phyloP scores from a whole-genome alignment of 805 yeast genomes.

The Starmerella bombi region DNA sequence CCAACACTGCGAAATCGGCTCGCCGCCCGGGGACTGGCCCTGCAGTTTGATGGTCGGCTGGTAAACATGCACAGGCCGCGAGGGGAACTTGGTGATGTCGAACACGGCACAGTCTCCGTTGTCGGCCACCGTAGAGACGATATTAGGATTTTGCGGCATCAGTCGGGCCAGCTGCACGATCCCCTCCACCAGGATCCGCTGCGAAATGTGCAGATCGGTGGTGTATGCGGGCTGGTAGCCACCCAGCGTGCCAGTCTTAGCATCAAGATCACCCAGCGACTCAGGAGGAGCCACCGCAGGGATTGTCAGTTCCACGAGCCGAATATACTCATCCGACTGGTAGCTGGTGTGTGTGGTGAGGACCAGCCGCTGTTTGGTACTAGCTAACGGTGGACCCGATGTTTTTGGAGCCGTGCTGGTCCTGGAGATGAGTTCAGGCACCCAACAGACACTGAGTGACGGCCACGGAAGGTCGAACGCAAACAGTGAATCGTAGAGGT shows the following conservation, averaged over 20 bases:
- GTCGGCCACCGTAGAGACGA: conserved; percentile 58
- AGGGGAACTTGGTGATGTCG: conserved; percentile 73
- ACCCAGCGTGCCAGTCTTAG: conserved; percentile 28
- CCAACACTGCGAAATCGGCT: conserved; percentile 58
- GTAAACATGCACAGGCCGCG: conserved; percentile 30
- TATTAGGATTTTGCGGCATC: conserved; percentile 78
- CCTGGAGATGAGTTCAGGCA: conserved; percentile 37
- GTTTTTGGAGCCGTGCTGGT: not conserved
- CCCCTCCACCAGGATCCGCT: conserved; percentile 52
- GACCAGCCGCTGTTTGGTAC: conserved; percentile 27
- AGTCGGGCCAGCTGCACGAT: conserved; percentile 61
- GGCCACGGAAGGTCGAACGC: conserved; percentile 53
- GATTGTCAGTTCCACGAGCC: conserved; percentile 27
- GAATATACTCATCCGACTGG: conserved; percentile 37
- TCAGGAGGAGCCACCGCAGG: conserved; percentile 19
- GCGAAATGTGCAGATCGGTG: conserved; percentile 34
- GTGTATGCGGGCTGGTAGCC: conserved; percentile 23
- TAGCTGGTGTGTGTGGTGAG: conserved; percentile 56
- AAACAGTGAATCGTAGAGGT: conserved; percentile 40
- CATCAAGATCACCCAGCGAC: conserved; percentile 29
- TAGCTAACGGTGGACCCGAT: too few species aligned
- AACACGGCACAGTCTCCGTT: conserved; percentile 53
- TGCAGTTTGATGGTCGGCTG: conserved; percentile 42
- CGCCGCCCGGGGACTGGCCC: conserved; percentile 31
- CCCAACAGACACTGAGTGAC: conserved; percentile 45